These are phyloP conservation scores for Acephala macrosclerotiorum DNA, from an alignment of 2,329 filamentous ascomycete species.

Conservation along the genomic window DNA sequence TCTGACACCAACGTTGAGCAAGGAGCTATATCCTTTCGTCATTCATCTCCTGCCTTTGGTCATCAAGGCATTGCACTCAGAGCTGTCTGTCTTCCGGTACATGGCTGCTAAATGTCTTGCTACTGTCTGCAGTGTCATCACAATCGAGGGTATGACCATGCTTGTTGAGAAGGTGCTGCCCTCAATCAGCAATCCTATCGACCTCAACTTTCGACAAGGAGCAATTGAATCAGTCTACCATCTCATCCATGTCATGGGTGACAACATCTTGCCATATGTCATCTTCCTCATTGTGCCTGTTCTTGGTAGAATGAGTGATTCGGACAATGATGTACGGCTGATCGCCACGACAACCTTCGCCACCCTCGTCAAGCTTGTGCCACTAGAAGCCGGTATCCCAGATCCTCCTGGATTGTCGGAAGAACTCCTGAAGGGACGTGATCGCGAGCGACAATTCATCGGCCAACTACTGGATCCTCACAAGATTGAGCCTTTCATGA, in stretches of 20 bases:
- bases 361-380: slow-evolving; percentile 95
- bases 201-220: slow-evolving; percentile 89
- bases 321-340: slow-evolving; percentile 92
- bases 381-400: slow-evolving; percentile 94
- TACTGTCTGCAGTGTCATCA: slow-evolving; percentile 96
- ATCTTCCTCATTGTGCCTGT: slow-evolving; percentile 99
- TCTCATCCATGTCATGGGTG: slow-evolving; percentile 97
- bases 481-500: slow-evolving; percentile 92
- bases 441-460: slow-evolving; percentile 95
- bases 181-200: slow-evolving; percentile 87
- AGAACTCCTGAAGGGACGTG: slow-evolving; percentile 86
- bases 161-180: slow-evolving; percentile 92
- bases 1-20: slow-evolving; percentile 87
- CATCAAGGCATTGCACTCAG: slow-evolving; percentile 85
- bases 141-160: slow-evolving; percentile 93
- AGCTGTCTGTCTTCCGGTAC: slow-evolving; percentile 91
- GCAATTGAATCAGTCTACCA: slow-evolving; percentile 97
- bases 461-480: slow-evolving; percentile 94
- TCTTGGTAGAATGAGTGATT: slow-evolving; percentile 96
- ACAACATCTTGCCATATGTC: slow-evolving; percentile 93
- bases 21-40: slow-evolving; percentile 78
- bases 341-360: slow-evolving; percentile 97
- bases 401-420: slow-evolving; percentile 93
- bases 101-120: slow-evolving; percentile 97
- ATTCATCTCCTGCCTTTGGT: slow-evolving; percentile 85